Base-by-base conservation (phyloP, 129 eudicot genomes). In the Kitagawia praeruptora region DNA sequence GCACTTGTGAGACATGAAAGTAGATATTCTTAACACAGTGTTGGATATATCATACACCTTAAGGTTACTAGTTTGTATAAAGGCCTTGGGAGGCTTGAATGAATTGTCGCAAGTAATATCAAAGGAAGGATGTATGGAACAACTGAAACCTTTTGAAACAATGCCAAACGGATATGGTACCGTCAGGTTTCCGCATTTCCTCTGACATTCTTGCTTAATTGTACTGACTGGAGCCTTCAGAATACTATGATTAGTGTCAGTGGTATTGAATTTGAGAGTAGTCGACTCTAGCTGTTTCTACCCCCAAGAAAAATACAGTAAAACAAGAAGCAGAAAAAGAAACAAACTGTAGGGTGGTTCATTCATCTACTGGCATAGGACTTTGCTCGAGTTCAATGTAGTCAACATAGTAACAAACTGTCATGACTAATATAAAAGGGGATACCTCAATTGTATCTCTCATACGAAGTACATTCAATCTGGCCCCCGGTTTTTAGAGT, bases 191-290 rank as follows among this genome's bases (percentile, higher is more conserved):
- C 72, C 72, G 21, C 72, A 66, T 28, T 66, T 28, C 8, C 38
- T 34, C 75, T 78, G 87, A 81, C 91, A 87, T 41, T 81, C 85
- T 4, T 83, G 85, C 63, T 46, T 46, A 11, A 13, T 31, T 34
- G 41, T 34, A 66, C 31, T 66, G 40, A 6, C 18, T 66, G 4
- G 9, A 5, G 72, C 19, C 21, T 28, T 34, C 2, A 28, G 2
- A 28, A 66, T 66, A 34, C 7, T 66, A 41, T 66, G 72, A 11
- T 27, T n/a, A n/a, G n/a, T 10, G 72, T 66, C 40, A 5, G 8
- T 28, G 7, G 3, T 66, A 66, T 58, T 1, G 15, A 7, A 58
- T 8, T 1, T n/a, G 2, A 58, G 11, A 58, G 67, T 0, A 15
- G 23, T 58, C 1, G 21, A 66, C 19, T 27, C 39, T 61, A 1